Percentiles rank a stretch among this genome's conserved stretches.
Conservation (phyloP, 257 asterid genomes). For the Fraxinus quadrangulata region DNA sequence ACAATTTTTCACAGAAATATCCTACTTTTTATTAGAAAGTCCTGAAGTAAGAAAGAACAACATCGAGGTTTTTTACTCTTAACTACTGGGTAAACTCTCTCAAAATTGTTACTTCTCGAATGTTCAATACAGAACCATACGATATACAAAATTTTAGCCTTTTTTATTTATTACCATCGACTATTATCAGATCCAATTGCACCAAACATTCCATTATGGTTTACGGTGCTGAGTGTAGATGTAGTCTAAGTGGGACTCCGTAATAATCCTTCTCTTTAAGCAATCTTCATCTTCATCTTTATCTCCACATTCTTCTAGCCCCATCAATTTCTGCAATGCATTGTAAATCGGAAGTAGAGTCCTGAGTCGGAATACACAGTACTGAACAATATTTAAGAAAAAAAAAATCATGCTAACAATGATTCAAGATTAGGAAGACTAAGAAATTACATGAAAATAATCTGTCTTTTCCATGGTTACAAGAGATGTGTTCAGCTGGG, state of each 20-base stretch:
- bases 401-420: not conserved
- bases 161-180: no score
- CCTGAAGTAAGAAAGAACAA: no score
- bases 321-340: constrained; percentile 33
- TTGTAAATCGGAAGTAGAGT: no score
- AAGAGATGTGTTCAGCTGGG: constrained; percentile 6
- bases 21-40: no score
- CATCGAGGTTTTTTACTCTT: no score
- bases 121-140: no score
- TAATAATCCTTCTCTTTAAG: constrained; percentile 56
- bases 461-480: constrained; percentile 21
- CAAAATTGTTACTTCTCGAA: no score
- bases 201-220: constrained; percentile 32
- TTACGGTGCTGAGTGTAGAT: constrained; percentile 71
- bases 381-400: no score
- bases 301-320: constrained; percentile 35
- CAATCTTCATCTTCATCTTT: constrained; percentile 51
- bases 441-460: constrained; percentile 20
- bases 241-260: constrained; percentile 76
- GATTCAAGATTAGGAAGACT: not conserved
- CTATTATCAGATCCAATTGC: not conserved
- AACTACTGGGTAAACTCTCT: no score
- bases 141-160: no score
- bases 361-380: no score
- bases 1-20: no score